phyloP scores from a whole-genome alignment of 345 rosid species.

The Linum usitatissimum region DNA sequence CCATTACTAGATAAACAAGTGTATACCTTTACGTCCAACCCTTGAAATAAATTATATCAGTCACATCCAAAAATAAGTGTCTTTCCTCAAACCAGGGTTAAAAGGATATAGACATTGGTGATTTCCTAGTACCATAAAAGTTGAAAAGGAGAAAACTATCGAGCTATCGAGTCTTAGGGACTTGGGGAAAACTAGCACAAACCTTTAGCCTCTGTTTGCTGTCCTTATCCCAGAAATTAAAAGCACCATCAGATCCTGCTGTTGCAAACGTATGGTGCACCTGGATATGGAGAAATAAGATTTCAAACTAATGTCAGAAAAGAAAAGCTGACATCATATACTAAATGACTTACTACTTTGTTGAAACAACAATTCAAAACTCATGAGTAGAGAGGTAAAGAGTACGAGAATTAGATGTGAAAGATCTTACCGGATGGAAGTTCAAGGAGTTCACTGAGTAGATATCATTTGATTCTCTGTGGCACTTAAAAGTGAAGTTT shows the following conservation, averaged over 20 bases:
- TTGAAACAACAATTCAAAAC: neutral
- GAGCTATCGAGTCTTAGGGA: no score
- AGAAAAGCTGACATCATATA: no score
- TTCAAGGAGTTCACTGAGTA: conserved; percentile 90
- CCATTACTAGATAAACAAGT: no score
- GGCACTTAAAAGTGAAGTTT: conserved; percentile 97
- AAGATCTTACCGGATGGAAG: conserved; percentile 79
- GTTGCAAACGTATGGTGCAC: conserved; percentile 93
- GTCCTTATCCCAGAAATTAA: conserved; percentile 99
- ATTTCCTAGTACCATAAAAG: neutral
- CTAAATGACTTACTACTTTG: no score
- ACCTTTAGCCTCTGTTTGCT: conserved; percentile 98
- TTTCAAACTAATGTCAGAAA: no score
- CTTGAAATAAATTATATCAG: no score
- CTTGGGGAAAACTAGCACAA: neutral
- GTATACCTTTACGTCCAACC: no score
- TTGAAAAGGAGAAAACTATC: neutral
- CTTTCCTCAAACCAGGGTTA: no score
- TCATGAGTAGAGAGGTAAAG: neutral
- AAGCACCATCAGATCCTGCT: conserved; percentile 95
- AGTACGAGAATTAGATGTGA: conserved; percentile 1
- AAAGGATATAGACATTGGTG: no score
- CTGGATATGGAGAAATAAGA: conserved; percentile 22
- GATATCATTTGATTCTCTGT: conserved; percentile 79
- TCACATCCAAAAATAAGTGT: no score